Evolutionary conservation across 1,284 basidiomycete species (phyloP).

Genomic region (Pseudozyma tsukubaensis): DNA sequence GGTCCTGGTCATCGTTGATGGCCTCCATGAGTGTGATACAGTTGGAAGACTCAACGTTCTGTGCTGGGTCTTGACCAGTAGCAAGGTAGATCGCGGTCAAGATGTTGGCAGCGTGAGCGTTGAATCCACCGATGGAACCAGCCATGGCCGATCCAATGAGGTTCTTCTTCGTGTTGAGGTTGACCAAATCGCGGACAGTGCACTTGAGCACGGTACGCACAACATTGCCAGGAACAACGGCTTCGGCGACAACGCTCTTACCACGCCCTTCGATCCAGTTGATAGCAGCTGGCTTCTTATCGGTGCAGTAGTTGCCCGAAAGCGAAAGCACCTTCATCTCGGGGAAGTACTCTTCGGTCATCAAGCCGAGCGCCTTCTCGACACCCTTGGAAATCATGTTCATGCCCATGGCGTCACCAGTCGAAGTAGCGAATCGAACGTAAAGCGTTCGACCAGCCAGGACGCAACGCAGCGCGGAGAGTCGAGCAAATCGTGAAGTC

Average conservation of each 20-base stretch:
- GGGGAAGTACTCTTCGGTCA: conserved; percentile 83
- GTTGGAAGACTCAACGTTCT: conserved; percentile 97
- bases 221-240: conserved; percentile 86
- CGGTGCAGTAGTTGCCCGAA: conserved; percentile 98
- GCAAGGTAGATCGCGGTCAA: conserved; percentile 93
- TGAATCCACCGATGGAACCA: conserved; percentile 94
- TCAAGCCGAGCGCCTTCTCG: conserved; percentile 87
- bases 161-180: conserved; percentile 97
- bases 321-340: conserved; percentile 93
- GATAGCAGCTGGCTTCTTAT: conserved; percentile 99
- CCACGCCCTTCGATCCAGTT: conserved; percentile 99
- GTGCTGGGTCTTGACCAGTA: conserved; percentile 97
- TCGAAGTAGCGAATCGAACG: conserved; percentile 93
- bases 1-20: conserved; percentile 87
- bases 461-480: conserved; percentile 64
- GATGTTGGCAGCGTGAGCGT: conserved; percentile 98
- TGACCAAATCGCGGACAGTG: conserved; percentile 88
- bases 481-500: conserved; percentile 72
- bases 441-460: conserved; percentile 77
- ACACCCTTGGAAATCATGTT: conserved; percentile 80
- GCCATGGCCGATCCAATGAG: conserved; percentile 97
- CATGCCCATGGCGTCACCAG: conserved; percentile 99
- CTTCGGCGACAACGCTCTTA: conserved; percentile 97
- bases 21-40: conserved; percentile 99
- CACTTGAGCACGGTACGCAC: conserved; percentile 95